Conservation (phyloP, 1,284 basidiomycete genomes). For the Exobasidium rhododendri region DNA sequence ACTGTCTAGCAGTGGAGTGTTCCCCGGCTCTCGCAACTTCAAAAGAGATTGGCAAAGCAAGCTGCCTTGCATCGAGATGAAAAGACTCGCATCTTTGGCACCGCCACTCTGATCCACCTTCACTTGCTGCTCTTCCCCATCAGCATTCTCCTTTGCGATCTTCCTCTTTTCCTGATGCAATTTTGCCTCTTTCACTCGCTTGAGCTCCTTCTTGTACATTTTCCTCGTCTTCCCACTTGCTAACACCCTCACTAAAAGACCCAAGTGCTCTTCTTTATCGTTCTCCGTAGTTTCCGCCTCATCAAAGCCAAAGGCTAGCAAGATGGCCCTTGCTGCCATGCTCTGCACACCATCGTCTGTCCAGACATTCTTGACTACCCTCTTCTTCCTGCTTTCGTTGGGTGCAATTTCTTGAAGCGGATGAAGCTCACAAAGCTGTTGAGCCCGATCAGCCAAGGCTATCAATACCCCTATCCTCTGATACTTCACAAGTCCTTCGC, state of each 20-base stretch:
- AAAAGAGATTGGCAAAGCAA: slow-evolving; percentile 42
- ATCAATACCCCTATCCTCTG: slow-evolving; percentile 13
- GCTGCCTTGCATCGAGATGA: slow-evolving; percentile 37
- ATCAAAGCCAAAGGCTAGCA: slow-evolving; percentile 1
- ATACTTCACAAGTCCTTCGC: slow-evolving; percentile 23
- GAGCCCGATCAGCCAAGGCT: slow-evolving; percentile 13
- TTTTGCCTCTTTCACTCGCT: background rate
- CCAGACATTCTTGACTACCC: background rate
- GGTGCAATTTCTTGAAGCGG: background rate
- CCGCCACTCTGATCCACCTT: background rate
- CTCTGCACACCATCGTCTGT: background rate
- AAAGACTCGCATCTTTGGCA: background rate
- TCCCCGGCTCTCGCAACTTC: slow-evolving; percentile 26
- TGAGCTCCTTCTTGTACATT: background rate
- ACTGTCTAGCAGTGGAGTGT: slow-evolving; percentile 20
- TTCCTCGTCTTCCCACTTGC: slow-evolving; percentile 2
- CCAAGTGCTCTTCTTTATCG: background rate
- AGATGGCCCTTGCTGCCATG: background rate
- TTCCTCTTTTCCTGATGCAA: background rate
- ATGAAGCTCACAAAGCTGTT: background rate
- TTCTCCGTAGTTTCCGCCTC: background rate
- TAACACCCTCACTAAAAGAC: background rate
- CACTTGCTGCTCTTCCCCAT: background rate
- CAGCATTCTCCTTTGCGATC: background rate
- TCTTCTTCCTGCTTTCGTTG: slow-evolving; percentile 2